These are phyloP conservation scores for Simplicillium sp. DNA, from an alignment of 2,329 filamentous ascomycete genomes.

Conservation along the genomic window DNA sequence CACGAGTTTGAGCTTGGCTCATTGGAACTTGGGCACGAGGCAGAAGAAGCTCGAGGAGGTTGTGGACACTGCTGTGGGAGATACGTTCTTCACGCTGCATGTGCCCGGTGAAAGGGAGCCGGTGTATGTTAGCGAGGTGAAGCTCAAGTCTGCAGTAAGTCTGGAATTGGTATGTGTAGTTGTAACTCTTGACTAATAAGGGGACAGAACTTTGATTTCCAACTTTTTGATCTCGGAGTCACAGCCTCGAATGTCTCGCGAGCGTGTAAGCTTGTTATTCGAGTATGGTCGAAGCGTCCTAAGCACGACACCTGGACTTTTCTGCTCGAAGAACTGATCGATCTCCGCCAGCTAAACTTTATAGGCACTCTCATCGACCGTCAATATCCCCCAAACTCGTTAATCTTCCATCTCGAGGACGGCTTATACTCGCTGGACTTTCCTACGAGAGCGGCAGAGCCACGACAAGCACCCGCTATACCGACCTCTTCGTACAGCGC, in stretches of 20 bases:
- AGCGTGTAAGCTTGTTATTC: slow-evolving; percentile 53
- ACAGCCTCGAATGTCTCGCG: slow-evolving; percentile 57
- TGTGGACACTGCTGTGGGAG: slow-evolving; percentile 63
- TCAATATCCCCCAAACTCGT: slow-evolving; percentile 68
- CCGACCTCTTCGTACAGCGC: slow-evolving; percentile 77
- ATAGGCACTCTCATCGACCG: slow-evolving; percentile 63
- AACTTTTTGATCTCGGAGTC: slow-evolving; percentile 65
- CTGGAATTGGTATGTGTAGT: not conserved
- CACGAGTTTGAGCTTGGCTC: slow-evolving; percentile 39
- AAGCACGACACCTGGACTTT: slow-evolving; percentile 43
- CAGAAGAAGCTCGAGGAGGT: slow-evolving; percentile 71
- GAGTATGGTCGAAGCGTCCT: slow-evolving; percentile 61
- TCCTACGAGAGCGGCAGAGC: slow-evolving; percentile 36
- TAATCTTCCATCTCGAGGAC: slow-evolving; percentile 78
- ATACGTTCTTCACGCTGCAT: slow-evolving; percentile 84
- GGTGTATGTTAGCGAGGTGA: slow-evolving; percentile 82
- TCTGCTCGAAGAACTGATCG: slow-evolving; percentile 63
- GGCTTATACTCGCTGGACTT: slow-evolving; percentile 78
- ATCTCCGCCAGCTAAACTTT: slow-evolving; percentile 67
- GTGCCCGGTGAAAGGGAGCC: slow-evolving; percentile 56
- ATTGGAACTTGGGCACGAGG: slow-evolving; percentile 37
- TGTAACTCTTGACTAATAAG: slow-evolving; percentile 6
- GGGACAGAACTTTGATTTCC: slow-evolving; percentile 72
- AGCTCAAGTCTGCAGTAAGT: slow-evolving; percentile 60
- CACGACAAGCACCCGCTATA: slow-evolving; percentile 40